Base-by-base conservation (phyloP, 1,284 basidiomycete genomes). In the Fomitiporia mediterranea region DNA sequence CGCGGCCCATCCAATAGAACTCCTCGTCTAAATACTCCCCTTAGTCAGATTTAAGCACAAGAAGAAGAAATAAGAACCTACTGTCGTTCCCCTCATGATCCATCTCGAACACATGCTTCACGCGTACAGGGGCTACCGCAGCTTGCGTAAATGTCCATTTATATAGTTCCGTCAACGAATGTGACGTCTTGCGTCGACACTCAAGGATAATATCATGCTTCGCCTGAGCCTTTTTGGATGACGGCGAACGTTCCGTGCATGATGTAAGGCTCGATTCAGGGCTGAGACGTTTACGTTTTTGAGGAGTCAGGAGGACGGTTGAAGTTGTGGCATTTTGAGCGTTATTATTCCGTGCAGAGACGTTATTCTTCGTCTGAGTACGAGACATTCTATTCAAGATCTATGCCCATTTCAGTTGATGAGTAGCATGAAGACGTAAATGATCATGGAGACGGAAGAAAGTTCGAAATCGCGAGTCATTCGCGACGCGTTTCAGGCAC, bases 1-100 rank as follows among this genome's bases (percentile, higher is more conserved):
- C 74, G n/a, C 81, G 70, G 8, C 84, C 84, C 8, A 90, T 69
- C 84, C 84, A 84, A 66, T 77, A 89, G 62, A 83, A 86, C 56
- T 84, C 82, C 39, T 64, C 58, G 8, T 68, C 78, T 79, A 37
- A 9, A 32, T 49, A 64, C 59, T 11, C 63, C 65, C 68, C 25
- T 56, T 51, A 47, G 5, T 21, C 19, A 38, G 8, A 35, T 19
- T 21, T 28, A 35, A n/a, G 17, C 42, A 51, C 30, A 25, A n/a
- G 38, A 21, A 38, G 4, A 4, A 50, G 34, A n/a, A 53, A 32
- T 21, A 37, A 38, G 42, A 42, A 21, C 43, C 56, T 64, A 11
- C 58, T 76, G 77, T 75, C 71, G 69, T 72, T 9, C 9, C 64
- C 64, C 43, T 73, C 72, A 34, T 74, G 72, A 55, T 67, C 70